A percentile compares a stretch with the other conserved stretches of the same genome.
phyloP scores from a whole-genome alignment of 2,329 filamentous ascomycete genomes.

The Verticillium zaregamsianum region DNA sequence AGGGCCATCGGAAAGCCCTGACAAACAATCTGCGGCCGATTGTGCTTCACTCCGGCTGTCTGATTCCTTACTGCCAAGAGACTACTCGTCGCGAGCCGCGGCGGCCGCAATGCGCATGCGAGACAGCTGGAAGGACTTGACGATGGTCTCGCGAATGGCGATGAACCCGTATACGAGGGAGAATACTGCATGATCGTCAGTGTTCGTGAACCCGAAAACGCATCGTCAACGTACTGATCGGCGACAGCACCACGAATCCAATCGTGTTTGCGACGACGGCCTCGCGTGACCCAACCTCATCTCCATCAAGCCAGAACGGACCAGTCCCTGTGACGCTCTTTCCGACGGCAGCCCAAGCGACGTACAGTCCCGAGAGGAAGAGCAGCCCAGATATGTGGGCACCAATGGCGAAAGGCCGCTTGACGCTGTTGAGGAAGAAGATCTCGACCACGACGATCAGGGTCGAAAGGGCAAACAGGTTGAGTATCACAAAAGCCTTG shows the following conservation, averaged over 20 bases:
- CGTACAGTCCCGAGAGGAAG: conserved; percentile 37
- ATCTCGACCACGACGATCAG: conserved; percentile 41
- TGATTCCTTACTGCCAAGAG: background rate
- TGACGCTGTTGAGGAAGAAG: conserved; percentile 48
- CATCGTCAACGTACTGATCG: conserved; percentile 35
- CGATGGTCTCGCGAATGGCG: conserved; percentile 41
- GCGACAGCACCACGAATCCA: conserved; percentile 39
- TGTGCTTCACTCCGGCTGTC: too few species aligned
- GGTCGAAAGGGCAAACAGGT: conserved; percentile 39
- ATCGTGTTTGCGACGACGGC: conserved; percentile 39
- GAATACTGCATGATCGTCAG: conserved; percentile 32
- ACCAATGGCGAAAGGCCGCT: conserved; percentile 41
- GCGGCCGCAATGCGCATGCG: background rate
- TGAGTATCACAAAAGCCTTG: conserved; percentile 40
- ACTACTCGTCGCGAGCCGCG: background rate
- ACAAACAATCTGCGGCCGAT: too few species aligned
- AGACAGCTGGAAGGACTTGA: conserved; percentile 5
- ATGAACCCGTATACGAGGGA: conserved; percentile 45
- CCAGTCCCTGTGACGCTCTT: conserved; percentile 38
- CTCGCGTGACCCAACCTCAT: conserved; percentile 36
- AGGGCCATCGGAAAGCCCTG: too few species aligned
- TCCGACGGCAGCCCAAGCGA: conserved; percentile 46
- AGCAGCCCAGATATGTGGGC: conserved; percentile 38
- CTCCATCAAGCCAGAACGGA: conserved; percentile 48
- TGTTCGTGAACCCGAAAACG: background rate